Evolutionary conservation across 352 stramenopile genomes (phyloP).

Genomic region (Globisporangium canariense): DNA sequence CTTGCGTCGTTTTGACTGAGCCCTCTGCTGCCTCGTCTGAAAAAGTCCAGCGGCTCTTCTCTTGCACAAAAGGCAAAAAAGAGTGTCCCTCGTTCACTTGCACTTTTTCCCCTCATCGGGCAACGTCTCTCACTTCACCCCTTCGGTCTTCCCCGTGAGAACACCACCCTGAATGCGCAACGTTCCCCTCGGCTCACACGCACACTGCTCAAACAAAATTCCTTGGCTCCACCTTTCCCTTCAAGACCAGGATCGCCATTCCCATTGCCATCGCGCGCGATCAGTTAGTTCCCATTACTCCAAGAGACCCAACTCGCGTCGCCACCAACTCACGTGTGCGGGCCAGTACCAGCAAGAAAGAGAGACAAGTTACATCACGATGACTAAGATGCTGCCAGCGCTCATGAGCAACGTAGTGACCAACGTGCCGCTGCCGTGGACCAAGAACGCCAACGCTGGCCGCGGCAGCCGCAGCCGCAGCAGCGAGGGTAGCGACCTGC

Average conservation of each 20-base stretch:
- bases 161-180: not conserved
- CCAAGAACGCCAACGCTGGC: not conserved
- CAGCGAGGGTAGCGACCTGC: slow-evolving; percentile 8
- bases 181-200: not conserved
- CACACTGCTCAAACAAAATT: not conserved
- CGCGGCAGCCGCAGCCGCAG: not conserved
- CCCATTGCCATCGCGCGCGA: not conserved
- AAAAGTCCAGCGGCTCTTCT: not conserved
- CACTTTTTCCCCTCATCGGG: not conserved
- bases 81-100: not conserved
- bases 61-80: not conserved
- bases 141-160: not conserved
- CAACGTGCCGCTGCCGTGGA: slow-evolving; percentile 12
- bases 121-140: not conserved
- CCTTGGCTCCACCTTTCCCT: not conserved
- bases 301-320: no score
- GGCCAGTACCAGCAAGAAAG: slow-evolving; percentile 8
- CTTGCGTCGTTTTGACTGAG: not conserved
- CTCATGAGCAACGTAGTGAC: slow-evolving; percentile 21
- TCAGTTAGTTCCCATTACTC: no score
- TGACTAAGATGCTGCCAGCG: slow-evolving; percentile 18
- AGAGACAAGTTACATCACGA: not conserved
- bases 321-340: not conserved
- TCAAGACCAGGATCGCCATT: not conserved
- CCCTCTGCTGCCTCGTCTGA: not conserved